Evolutionary conservation across 805 yeast species (phyloP), one percentile per base, ranked within the genome.

Genomic region (Blastobotrys americana): DNA sequence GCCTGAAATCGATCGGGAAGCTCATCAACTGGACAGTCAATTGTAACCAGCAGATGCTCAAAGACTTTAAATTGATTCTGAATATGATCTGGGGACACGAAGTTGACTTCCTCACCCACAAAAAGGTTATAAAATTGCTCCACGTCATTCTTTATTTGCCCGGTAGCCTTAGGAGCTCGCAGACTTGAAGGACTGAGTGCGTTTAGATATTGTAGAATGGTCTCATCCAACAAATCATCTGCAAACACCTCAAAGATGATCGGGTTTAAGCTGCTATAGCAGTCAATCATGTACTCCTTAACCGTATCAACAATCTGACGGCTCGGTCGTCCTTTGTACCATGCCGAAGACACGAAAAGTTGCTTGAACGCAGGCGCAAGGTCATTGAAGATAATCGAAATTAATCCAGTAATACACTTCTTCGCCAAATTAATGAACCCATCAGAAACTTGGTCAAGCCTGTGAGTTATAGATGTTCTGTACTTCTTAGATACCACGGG

Each of bases 371-470:
- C 82, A 3, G 73, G 76, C 42, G 69, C 71, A 48, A 85, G 67
- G 65, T 87, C 96, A 54, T 80, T 83, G 57, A 81, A 74, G 43
- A 86, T 80, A 34, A 87, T 76, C 18, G 72, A 76, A 23, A 75
- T 63, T 41, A 79, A 57, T 5, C 73, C 78, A 46, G 65, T 66
- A 41, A 82, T 75, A 44, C 87, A 75, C 34, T 75, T 70, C 51
- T 82, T 77, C 21, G 87, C 84, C 23, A 85, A 77, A 48, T 77
- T 78, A 4, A 87, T 86, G 65, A 78, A 84, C 5, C 90, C 85
- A 54, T 86, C 94, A 45, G 82, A 76, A n/a, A 80, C 80, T 27
- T 72, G 76, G 43, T 76, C 79, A 44, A 84, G 68, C 10, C 74
- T 70, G 2, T 73, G 61, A 17, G 74, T 75, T 35, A 87, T 84